Conservation (phyloP, 208 protist genomes). For the Leishmania arabica region DNA sequence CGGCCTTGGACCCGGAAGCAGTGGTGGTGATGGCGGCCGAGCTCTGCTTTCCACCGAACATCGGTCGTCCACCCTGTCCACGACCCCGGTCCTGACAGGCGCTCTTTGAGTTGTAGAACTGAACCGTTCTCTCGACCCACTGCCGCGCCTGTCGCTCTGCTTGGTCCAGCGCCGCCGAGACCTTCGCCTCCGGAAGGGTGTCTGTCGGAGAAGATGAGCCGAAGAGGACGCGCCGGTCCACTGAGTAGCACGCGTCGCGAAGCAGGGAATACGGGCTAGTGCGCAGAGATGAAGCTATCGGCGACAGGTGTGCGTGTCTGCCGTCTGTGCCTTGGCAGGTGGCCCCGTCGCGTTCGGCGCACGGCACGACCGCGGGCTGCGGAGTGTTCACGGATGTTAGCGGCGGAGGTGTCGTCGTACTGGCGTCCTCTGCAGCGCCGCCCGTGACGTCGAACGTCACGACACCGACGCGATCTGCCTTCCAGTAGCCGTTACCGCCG, state of each 20-base stretch:
- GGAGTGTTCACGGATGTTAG: not conserved
- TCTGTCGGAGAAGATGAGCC: conserved; percentile 2
- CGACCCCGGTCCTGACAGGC: not conserved
- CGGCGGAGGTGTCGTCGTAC: not conserved
- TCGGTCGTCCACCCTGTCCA: conserved; percentile 1
- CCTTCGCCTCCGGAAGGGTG: not conserved
- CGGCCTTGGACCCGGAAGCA: not conserved
- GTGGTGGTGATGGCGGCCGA: not conserved
- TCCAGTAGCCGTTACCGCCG: not conserved
- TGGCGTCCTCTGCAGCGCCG: not conserved
- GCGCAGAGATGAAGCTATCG: conserved; percentile 1
- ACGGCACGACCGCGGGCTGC: conserved; percentile 5
- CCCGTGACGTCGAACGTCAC: conserved; percentile 28
- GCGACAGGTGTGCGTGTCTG: not conserved
- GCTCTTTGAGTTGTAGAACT: conserved; percentile 20
- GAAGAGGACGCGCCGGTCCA: conserved; percentile 21
- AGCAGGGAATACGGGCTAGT: conserved; percentile 28
- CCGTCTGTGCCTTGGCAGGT: conserved; percentile 4
- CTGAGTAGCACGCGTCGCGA: conserved; percentile 32
- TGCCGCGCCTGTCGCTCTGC: conserved; percentile 28
- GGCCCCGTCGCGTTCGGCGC: not conserved
- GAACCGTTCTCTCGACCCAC: conserved; percentile 44
- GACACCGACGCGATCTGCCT: conserved; percentile 26
- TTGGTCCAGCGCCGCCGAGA: conserved; percentile 2
- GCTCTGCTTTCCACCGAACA: not conserved